Evolutionary conservation across 805 yeast species (phyloP).

Genomic region (Huiozyma naganishii): DNA sequence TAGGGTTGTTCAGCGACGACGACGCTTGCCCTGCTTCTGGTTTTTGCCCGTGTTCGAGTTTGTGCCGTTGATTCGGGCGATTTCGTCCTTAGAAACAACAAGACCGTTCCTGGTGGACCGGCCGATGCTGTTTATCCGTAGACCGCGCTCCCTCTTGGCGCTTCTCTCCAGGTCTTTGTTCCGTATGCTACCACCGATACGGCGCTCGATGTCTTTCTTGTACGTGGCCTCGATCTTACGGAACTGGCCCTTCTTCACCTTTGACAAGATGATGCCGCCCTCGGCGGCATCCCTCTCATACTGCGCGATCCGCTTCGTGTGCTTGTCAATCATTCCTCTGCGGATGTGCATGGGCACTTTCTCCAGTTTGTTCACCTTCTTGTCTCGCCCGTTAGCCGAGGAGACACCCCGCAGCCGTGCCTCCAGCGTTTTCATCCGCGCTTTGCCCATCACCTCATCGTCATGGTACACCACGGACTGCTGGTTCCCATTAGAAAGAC

Average conservation of each 20-base stretch:
- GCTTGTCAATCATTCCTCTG: constrained; percentile 65
- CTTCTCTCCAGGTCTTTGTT: constrained; percentile 32
- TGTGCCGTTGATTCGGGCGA: constrained; percentile 26
- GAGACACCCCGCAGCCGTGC: constrained; percentile 44
- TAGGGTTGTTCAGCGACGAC: too few relatives aligned
- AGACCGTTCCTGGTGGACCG: constrained; percentile 70
- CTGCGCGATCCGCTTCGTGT: constrained; percentile 39
- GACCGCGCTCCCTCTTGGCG: constrained; percentile 59
- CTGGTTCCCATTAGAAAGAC: constrained; percentile 25
- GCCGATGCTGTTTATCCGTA: constrained; percentile 69
- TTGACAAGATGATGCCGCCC: constrained; percentile 82
- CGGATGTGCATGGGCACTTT: constrained; percentile 85
- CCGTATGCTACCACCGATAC: constrained; percentile 42
- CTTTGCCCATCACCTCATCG: constrained; percentile 57
- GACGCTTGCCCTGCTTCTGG: too few relatives aligned
- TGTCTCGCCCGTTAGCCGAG: constrained; percentile 33
- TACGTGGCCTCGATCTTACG: constrained; percentile 44
- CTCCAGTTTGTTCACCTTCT: constrained; percentile 36
- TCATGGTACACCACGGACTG: constrained; percentile 29
- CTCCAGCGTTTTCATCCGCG: constrained; percentile 53
- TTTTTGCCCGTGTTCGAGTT: too few relatives aligned
- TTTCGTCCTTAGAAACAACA: constrained; percentile 55
- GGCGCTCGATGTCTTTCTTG: constrained; percentile 28
- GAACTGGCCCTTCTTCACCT: constrained; percentile 54
- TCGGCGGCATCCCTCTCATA: constrained; percentile 73